Evolutionary conservation across 805 yeast genomes (phyloP).

Genomic region (Wickerhamiella lipophila): DNA sequence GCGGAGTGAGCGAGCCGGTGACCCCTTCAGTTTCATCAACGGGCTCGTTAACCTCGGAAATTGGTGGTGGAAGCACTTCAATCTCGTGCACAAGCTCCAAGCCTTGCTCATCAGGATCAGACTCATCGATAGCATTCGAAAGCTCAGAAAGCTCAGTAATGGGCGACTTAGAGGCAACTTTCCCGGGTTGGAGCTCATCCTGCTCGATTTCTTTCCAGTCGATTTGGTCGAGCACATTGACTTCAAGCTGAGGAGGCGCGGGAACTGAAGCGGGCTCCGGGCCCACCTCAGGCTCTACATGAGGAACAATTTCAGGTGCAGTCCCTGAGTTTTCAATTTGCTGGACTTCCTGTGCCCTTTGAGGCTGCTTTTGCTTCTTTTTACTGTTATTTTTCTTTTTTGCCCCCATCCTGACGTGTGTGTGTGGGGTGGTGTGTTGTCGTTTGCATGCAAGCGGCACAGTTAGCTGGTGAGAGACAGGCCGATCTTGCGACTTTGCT

Average conservation of each 20-base stretch:
- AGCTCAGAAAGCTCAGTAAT: background rate
- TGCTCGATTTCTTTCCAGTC: slow-evolving; percentile 9
- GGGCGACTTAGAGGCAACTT: background rate
- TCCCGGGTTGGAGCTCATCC: background rate
- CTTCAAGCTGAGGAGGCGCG: background rate
- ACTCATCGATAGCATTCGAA: background rate
- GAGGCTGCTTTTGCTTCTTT: background rate
- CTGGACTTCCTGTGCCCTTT: background rate
- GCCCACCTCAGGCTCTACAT: background rate
- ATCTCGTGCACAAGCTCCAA: background rate
- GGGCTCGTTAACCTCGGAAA: background rate
- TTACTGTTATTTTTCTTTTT: slow-evolving; percentile 6
- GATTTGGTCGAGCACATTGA: slow-evolving; percentile 4
- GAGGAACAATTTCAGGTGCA: slow-evolving; percentile 8
- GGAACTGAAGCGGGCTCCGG: background rate
- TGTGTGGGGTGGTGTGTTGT: slow-evolving; percentile 4
- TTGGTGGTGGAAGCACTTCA: background rate
- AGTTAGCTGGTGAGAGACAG: background rate
- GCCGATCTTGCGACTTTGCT: background rate
- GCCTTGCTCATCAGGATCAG: slow-evolving; percentile 4
- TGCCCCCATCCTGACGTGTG: slow-evolving; percentile 4
- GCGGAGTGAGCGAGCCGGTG: background rate
- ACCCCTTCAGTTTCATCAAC: background rate
- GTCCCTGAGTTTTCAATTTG: background rate
- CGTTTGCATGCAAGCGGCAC: background rate